These are phyloP conservation scores for Pisolithus tinctorius DNA, from an alignment of 768 basidiomycete genomes.

Conservation along the genomic window DNA sequence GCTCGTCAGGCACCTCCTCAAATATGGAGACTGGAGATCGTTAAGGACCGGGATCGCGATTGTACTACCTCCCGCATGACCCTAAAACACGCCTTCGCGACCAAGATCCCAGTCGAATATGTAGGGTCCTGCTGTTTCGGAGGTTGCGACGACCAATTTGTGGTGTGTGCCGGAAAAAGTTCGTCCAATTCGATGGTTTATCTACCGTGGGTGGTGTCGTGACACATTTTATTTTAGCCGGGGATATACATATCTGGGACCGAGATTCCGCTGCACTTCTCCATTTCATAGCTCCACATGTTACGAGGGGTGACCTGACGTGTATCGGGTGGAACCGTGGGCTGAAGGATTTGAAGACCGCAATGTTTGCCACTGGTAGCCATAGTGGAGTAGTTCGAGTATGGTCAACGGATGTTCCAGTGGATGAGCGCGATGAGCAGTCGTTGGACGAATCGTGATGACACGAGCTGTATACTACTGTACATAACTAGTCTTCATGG, in stretches of 20 bases:
- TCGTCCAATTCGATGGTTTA: constrained; percentile 2
- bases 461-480: too few relatives aligned
- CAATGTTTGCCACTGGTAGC: constrained; percentile 64
- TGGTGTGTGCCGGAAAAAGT: constrained; percentile 76
- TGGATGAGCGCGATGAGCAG: constrained; percentile 8
- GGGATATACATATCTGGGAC: constrained; percentile 84
- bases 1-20: constrained; percentile 60
- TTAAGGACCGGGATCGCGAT: constrained; percentile 42
- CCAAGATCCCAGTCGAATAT: constrained; percentile 62
- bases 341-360: constrained; percentile 31
- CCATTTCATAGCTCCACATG: constrained; percentile 60
- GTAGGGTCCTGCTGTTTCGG: constrained; percentile 81
- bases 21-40: constrained; percentile 63
- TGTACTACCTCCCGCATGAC: constrained; percentile 24
- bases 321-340: constrained; percentile 77
- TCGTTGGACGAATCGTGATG: too few relatives aligned
- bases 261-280: constrained; percentile 68
- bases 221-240: constrained; percentile 37
- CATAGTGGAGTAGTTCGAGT: constrained; percentile 71
- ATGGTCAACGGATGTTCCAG: constrained; percentile 47
- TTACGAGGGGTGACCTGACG: constrained; percentile 62
- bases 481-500: too few relatives aligned
- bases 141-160: constrained; percentile 70
- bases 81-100: constrained; percentile 67
- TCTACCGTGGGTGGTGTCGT: not conserved